These are phyloP conservation scores for Aspergillus fructus DNA, from an alignment of 2,329 filamentous ascomycete genomes.

Conservation along the genomic window DNA sequence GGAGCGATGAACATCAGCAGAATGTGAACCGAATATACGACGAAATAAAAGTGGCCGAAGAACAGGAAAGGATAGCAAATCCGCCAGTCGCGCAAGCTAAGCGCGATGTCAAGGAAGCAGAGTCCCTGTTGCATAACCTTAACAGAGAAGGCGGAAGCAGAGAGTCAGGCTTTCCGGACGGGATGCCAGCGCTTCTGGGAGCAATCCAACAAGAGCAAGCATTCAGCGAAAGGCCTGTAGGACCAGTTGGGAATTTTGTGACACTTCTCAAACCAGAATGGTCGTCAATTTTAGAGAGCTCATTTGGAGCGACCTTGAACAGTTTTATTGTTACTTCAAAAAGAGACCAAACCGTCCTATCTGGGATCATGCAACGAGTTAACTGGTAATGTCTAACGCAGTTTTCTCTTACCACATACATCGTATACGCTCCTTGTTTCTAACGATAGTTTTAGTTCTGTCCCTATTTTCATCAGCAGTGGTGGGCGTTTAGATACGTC, in stretches of 20 bases:
- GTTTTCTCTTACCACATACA: slow-evolving; percentile 9
- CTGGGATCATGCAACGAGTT: slow-evolving; percentile 61
- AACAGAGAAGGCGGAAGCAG: slow-evolving; percentile 58
- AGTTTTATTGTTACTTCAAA: slow-evolving; percentile 81
- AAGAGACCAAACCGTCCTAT: slow-evolving; percentile 69
- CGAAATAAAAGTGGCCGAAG: slow-evolving; percentile 35
- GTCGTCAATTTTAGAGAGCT: slow-evolving; percentile 77
- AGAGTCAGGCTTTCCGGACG: slow-evolving; percentile 63
- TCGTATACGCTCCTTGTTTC: background rate
- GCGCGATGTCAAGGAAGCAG: slow-evolving; percentile 54
- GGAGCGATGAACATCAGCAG: slow-evolving; percentile 44
- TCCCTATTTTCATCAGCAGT: slow-evolving; percentile 65
- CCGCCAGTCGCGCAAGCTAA: slow-evolving; percentile 45
- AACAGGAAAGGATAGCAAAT: slow-evolving; percentile 24
- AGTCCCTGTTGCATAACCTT: slow-evolving; percentile 54
- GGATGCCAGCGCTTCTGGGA: slow-evolving; percentile 63
- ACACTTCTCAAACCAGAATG: slow-evolving; percentile 76
- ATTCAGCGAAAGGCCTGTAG: slow-evolving; percentile 73
- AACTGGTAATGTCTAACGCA: slow-evolving; percentile 42
- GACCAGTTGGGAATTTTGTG: slow-evolving; percentile 78
- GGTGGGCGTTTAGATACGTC: slow-evolving; percentile 56
- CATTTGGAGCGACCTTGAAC: slow-evolving; percentile 67
- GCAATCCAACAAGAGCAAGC: slow-evolving; percentile 68
- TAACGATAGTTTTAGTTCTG: slow-evolving; percentile 40
- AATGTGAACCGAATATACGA: slow-evolving; percentile 35